Evolutionary conservation across 192 early-diverging fungal species (phyloP), one percentile per base, ranked within the genome.

Genomic region (Coemansia sp.): DNA sequence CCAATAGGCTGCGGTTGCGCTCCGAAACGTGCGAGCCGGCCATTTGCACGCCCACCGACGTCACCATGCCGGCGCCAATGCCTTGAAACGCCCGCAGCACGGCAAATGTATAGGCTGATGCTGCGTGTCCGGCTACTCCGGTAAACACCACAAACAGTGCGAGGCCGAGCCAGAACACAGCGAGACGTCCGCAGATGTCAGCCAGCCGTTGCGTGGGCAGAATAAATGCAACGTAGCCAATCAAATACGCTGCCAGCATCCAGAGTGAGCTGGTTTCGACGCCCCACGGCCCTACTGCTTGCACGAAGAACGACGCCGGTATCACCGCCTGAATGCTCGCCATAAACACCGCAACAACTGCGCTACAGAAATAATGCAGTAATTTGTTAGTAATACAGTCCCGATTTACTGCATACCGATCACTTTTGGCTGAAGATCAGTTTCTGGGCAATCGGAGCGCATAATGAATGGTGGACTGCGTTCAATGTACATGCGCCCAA

Each of bases 191-290:
- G 8, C 62, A 54, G 8, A 64, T 35, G 56, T 80, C 77, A 7
- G 57, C 68, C 4, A 80, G 25, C 26, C 77, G 77, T 52, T 55
- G 41, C 7, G 71, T 53, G 12, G 77, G 77, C 45, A 80, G 71
- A 4, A 72, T 21, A 14, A 73, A 58, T 14, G 57, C 54, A 14
- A 80, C 71, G 50, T 80, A 80, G 52, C 77, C 77, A 31, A 80
- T 73, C 26, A 80, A 65, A 17, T 80, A 80, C n/a, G 77, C 55
- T 7, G 71, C 77, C 5, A 61, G 51, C 77, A 80, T 72, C 77
- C 77, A 80, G 53, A 80, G 64, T 51, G 77, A 80, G 65, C 77
- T 80, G 51, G 72, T 71, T 0, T 50, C 60, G 17, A 80, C 71
- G 43, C 68, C 68, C 77, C 77, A 80, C 9, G 67, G 67, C 31